These are phyloP conservation scores for Styphnolobium japonicum DNA, from an alignment of 306 rosid genomes.

Conservation along the genomic window DNA sequence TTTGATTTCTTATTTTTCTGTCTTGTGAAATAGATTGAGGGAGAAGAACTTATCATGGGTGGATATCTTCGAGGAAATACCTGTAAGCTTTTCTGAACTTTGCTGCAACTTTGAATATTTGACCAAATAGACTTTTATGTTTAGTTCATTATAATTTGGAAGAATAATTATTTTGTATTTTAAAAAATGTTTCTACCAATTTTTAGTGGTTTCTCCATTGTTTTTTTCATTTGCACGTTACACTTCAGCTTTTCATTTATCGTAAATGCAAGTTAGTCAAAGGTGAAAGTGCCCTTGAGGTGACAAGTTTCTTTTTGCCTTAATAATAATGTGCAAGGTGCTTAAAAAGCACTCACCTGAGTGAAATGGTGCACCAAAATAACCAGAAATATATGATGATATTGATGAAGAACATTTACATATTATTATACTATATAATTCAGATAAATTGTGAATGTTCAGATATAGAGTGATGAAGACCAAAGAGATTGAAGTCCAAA, in stretches of 20 bases:
- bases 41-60: slow-evolving; percentile 96
- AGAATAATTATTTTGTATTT: not conserved
- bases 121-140: not conserved
- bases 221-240: not conserved
- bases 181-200: not conserved
- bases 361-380: too few species aligned
- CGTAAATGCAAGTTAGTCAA: not conserved
- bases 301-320: not conserved
- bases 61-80: slow-evolving; percentile 95
- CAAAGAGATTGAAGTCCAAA: too few species aligned
- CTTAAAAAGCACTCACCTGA: not conserved
- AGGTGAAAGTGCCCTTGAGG: not conserved
- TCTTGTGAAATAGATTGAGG: slow-evolving; percentile 68
- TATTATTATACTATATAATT: too few species aligned
- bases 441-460: too few species aligned
- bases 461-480: too few species aligned
- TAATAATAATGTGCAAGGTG: not conserved
- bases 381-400: too few species aligned
- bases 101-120: not conserved
- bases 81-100: slow-evolving; percentile 53
- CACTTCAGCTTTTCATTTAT: not conserved
- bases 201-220: not conserved
- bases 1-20: slow-evolving; percentile 28
- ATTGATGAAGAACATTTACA: too few species aligned
- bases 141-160: not conserved